Conservation (phyloP, 345 rosid species). For the Citrus medica region DNA sequence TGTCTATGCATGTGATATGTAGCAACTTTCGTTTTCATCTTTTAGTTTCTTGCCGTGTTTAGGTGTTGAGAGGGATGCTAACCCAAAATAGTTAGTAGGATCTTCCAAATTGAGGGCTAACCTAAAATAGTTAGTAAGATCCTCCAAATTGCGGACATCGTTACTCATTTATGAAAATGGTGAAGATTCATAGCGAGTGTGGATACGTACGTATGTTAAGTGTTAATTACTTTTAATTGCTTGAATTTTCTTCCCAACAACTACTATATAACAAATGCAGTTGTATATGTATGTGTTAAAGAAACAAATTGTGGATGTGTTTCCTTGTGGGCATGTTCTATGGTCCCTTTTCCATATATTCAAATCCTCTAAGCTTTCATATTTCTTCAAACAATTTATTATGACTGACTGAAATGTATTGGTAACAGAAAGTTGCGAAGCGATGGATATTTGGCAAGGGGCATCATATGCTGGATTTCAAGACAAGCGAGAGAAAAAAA, state of each 20-base stretch:
- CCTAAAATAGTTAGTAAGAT: background rate
- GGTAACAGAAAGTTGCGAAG: constrained; percentile 57
- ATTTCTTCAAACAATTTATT: background rate
- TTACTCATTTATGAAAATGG: too few species aligned
- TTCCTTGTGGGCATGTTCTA: background rate
- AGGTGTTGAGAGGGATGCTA: background rate
- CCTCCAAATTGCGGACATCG: background rate
- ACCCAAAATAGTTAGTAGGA: background rate
- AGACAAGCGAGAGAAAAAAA: constrained; percentile 38
- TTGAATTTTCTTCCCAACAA: background rate
- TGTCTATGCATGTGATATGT: background rate
- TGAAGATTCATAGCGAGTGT: background rate
- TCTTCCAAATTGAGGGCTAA: too few species aligned
- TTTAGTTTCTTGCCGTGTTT: background rate
- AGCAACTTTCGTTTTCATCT: background rate
- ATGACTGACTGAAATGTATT: background rate
- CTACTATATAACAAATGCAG: background rate
- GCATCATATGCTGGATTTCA: constrained; percentile 20
- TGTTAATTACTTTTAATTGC: background rate
- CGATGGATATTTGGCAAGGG: constrained; percentile 55
- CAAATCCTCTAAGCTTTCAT: background rate
- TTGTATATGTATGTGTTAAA: background rate
- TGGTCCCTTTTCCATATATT: background rate
- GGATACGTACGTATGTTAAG: background rate
- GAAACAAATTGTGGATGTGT: background rate